Conservation (phyloP, 2,329 filamentous ascomycete genomes). For the Tolypocladium amazonense region DNA sequence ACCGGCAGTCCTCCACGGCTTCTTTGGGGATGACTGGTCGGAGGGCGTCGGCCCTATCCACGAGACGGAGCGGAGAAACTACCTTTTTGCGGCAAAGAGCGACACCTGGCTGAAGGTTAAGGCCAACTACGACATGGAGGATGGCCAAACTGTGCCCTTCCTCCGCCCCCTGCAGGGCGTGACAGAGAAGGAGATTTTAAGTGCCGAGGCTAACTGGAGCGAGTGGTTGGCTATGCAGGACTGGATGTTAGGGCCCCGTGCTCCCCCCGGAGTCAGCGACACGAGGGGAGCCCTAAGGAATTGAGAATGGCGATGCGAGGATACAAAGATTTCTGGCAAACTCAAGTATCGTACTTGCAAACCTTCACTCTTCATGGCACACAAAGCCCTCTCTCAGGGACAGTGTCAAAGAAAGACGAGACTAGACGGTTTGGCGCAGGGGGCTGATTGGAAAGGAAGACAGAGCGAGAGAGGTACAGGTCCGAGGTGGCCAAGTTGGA, state of each 20-base stretch:
- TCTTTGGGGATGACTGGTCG: conserved; percentile 91
- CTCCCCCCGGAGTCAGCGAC: conserved; percentile 33
- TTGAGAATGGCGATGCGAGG: background rate
- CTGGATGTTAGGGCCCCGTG: conserved; percentile 89
- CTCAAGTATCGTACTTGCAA: background rate
- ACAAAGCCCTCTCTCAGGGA: background rate
- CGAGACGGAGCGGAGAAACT: conserved; percentile 86
- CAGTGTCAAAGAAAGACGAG: background rate
- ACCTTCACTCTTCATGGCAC: background rate
- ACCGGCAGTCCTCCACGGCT: conserved; percentile 77
- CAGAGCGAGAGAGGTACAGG: too few relatives aligned
- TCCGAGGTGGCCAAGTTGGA: too few relatives aligned
- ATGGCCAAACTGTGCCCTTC: conserved; percentile 78
- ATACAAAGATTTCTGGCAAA: too few relatives aligned
- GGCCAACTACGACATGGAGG: conserved; percentile 77
- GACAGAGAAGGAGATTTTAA: conserved; percentile 68
- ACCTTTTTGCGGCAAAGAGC: conserved; percentile 89
- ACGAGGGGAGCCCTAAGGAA: conserved; percentile 4
- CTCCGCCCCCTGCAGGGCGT: conserved; percentile 71
- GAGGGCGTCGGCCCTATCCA: conserved; percentile 72
- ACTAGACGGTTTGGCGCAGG: background rate
- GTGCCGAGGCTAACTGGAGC: conserved; percentile 79
- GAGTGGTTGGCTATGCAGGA: conserved; percentile 96
- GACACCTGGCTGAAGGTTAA: conserved; percentile 85
- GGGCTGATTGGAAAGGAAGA: background rate